A percentile compares a stretch with the other conserved stretches of the same genome.
These are phyloP conservation scores for Carex myosuroides DNA, from an alignment of 176 grass and related monocot species.

Conservation along the genomic window DNA sequence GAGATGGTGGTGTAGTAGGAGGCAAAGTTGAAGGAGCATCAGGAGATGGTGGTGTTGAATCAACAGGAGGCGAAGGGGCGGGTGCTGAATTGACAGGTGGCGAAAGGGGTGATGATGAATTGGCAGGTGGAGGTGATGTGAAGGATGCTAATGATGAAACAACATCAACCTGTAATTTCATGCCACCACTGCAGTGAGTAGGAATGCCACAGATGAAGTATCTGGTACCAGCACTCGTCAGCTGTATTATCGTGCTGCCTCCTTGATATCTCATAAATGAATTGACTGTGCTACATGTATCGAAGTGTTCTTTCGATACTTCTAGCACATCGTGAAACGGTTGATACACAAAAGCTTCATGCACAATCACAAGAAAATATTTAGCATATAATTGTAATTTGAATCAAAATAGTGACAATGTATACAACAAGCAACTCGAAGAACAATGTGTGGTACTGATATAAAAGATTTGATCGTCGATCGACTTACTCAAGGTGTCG, in stretches of 20 bases:
- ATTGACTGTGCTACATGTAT: neutral
- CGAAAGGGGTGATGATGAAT: neutral
- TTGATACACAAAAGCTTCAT: constrained; percentile 20
- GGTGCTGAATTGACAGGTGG: neutral
- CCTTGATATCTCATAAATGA: constrained; percentile 9
- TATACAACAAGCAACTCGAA: neutral
- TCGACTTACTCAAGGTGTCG: constrained; percentile 25
- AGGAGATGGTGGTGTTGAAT: neutral
- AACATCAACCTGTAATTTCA: constrained; percentile 24
- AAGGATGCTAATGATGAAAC: neutral
- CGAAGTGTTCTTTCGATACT: constrained; percentile 12
- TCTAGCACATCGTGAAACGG: constrained; percentile 24
- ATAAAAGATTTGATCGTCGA: neutral
- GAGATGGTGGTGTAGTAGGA: neutral
- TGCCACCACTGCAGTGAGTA: constrained; percentile 15
- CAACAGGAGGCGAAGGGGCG: neutral
- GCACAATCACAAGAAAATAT: constrained; percentile 3
- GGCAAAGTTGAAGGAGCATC: neutral
- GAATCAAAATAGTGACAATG: neutral
- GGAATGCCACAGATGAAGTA: constrained; percentile 33
- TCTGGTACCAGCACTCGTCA: neutral
- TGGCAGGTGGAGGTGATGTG: neutral
- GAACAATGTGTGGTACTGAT: neutral
- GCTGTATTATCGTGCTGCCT: constrained; percentile 11
- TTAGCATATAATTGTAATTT: neutral